Percentiles rank a stretch among this genome's conserved stretches.
phyloP scores from a whole-genome alignment of 2,329 filamentous ascomycete genomes.

The Tympanopsis confertula region DNA sequence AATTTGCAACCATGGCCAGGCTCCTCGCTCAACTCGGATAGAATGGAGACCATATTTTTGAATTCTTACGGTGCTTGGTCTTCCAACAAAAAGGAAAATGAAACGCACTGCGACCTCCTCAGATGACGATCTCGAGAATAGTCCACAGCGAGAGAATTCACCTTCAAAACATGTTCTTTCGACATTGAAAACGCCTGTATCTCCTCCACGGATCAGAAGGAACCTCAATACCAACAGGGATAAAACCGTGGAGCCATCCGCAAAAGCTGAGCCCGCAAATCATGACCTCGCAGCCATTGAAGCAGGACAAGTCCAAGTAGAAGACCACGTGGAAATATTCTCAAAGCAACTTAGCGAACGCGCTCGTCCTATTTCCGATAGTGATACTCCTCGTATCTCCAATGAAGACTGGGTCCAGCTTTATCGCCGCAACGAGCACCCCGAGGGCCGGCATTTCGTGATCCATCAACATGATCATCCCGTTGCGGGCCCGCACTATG shows the following conservation, averaged over 20 bases:
- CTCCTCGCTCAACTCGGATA: no score
- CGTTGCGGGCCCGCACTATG: slow-evolving; percentile 56
- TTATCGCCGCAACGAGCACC: slow-evolving; percentile 18
- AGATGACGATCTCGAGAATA: no score
- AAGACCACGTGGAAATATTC: slow-evolving; percentile 28
- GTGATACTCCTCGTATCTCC: slow-evolving; percentile 16
- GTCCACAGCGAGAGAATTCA: not conserved
- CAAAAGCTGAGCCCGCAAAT: not conserved
- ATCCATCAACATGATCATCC: slow-evolving; percentile 67
- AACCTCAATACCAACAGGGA: not conserved
- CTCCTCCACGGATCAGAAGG: not conserved
- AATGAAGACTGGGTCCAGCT: slow-evolving; percentile 21
- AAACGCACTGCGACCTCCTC: no score
- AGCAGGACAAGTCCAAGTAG: slow-evolving; percentile 19
- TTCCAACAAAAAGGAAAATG: no score
- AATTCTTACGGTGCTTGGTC: no score
- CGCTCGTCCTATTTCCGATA: slow-evolving; percentile 10
- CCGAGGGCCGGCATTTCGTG: slow-evolving; percentile 44
- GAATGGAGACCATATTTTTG: no score
- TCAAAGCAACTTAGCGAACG: slow-evolving; percentile 15
- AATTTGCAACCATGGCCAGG: no score
- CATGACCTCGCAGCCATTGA: slow-evolving; percentile 23
- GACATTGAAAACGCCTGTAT: not conserved
- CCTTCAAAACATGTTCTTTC: not conserved
- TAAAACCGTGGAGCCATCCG: not conserved